These are phyloP conservation scores for Fusarium compactum DNA, from an alignment of 2,329 filamentous ascomycete species.

Conservation along the genomic window DNA sequence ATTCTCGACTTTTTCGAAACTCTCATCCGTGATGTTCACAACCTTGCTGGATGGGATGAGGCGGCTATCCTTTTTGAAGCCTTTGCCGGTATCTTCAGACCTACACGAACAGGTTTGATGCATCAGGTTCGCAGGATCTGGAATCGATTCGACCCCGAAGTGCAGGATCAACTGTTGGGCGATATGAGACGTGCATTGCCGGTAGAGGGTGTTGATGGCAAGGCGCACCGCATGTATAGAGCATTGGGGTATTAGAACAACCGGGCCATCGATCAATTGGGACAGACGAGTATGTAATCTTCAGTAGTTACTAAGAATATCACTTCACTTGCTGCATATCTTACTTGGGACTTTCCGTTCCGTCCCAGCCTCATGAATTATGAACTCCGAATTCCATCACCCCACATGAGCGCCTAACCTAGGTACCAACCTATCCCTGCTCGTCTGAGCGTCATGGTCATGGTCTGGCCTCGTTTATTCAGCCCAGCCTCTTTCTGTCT, in stretches of 20 bases:
- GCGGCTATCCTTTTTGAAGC: slow-evolving; percentile 40
- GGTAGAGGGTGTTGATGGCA: slow-evolving; percentile 22
- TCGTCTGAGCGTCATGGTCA: slow-evolving; percentile 42
- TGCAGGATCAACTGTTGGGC: slow-evolving; percentile 35
- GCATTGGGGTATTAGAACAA: slow-evolving; percentile 24
- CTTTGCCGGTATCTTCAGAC: slow-evolving; percentile 42
- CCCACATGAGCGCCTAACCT: slow-evolving; percentile 21
- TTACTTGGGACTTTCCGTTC: neutral
- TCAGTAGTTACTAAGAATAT: slow-evolving; percentile 23
- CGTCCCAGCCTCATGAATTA: slow-evolving; percentile 44
- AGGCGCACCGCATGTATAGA: slow-evolving; percentile 41
- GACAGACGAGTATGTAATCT: neutral
- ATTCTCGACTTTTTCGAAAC: slow-evolving; percentile 44
- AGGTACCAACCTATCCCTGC: slow-evolving; percentile 26
- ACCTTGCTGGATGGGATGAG: slow-evolving; percentile 22
- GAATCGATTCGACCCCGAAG: slow-evolving; percentile 37
- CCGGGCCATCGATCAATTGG: neutral
- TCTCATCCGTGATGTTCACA: slow-evolving; percentile 40
- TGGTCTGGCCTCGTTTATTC: slow-evolving; percentile 36
- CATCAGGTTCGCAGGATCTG: slow-evolving; percentile 39
- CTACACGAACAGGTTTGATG: slow-evolving; percentile 7
- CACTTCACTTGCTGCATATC: slow-evolving; percentile 36
- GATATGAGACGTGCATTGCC: slow-evolving; percentile 32
- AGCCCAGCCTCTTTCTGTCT: slow-evolving; percentile 44
- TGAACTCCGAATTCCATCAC: slow-evolving; percentile 28